Conservation (phyloP, 805 yeast species). For the Cyberlindnera samutprakarnensis region DNA sequence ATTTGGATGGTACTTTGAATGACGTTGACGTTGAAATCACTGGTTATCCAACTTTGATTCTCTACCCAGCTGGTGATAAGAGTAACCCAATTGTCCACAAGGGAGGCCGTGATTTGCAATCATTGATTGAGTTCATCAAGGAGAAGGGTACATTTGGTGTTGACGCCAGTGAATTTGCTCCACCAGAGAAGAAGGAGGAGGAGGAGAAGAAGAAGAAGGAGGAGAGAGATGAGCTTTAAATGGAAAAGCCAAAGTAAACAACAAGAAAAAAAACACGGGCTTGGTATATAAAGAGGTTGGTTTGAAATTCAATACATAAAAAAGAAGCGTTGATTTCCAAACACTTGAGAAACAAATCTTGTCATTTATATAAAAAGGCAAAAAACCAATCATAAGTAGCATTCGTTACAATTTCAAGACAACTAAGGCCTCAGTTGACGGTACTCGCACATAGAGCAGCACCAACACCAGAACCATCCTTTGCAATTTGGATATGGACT, state of each 20-base stretch:
- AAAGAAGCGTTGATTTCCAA: too few relatives aligned
- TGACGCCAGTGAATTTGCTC: conserved; percentile 41
- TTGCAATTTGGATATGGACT: conserved; percentile 71
- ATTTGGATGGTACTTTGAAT: conserved; percentile 83
- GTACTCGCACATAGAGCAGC: conserved; percentile 76
- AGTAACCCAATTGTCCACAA: conserved; percentile 56
- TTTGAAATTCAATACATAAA: too few relatives aligned
- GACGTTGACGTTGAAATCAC: conserved; percentile 77
- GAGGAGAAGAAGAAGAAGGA: conserved; percentile 11
- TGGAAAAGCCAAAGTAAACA: too few relatives aligned
- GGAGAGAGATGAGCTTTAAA: conserved; percentile 11
- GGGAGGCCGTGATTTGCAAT: conserved; percentile 69
- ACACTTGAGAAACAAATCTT: too few relatives aligned
- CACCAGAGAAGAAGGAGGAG: conserved; percentile 13
- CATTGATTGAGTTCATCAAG: conserved; percentile 62
- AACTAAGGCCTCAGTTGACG: conserved; percentile 1
- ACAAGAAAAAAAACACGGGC: too few relatives aligned
- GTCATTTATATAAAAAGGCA: too few relatives aligned
- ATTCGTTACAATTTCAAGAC: too few relatives aligned
- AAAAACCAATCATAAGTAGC: too few relatives aligned
- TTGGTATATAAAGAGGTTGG: too few relatives aligned
- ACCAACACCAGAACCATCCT: conserved; percentile 96
- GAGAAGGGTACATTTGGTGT: conserved; percentile 56
- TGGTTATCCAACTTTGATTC: conserved; percentile 89
- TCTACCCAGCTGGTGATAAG: conserved; percentile 84